Evolutionary conservation across 805 yeast genomes (phyloP), one percentile per base, ranked within the genome.

Genomic region (Myxozyma geophila): DNA sequence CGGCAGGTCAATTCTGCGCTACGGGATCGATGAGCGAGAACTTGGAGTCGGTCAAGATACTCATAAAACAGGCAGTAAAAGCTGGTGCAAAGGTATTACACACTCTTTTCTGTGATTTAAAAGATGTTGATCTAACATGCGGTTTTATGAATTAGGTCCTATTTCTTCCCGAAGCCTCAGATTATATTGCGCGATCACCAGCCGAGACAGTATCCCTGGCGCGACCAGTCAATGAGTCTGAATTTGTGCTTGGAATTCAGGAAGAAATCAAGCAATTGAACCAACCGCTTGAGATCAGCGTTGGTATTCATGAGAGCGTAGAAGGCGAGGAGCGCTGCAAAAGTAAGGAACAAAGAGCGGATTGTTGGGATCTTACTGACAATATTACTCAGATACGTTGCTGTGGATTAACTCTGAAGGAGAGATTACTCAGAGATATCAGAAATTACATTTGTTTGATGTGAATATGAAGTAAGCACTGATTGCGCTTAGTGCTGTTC

Each of bases 161-260:
- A 5, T 91, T 95, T 72, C 81, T 93, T 51, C 98, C 98, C 1
- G 99, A 93, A 74, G 98, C 98, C 0, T 82, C 95, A 4, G 98
- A 93, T 74, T 93, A 91, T 74, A 81, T 93, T 46, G 87, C 96
- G 5, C 80, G 84, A 58, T 84, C 85, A 71, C 87, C 92, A 1
- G 74, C 70, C 0, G 92, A 90, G 69, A 86, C 96, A 0, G 79
- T 80, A 58, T 69, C 77, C 35, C 76, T 93, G n/a, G 91, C 88
- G 0, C 72, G 79, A 47, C 63, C 82, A 13, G 78, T 81, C 35
- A 76, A 77, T 1, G 72, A 78, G 54, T 53, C 76, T 68, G 79
- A 78, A 69, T 84, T 82, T 68, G 70, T 81, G 52, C 63, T 72
- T 54, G 81, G 78, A 10, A 75, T 87, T 54, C 85, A 80, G 60